Evolutionary conservation across 2,329 filamentous ascomycete species (phyloP).

Genomic region (Ceratocystis destructans): DNA sequence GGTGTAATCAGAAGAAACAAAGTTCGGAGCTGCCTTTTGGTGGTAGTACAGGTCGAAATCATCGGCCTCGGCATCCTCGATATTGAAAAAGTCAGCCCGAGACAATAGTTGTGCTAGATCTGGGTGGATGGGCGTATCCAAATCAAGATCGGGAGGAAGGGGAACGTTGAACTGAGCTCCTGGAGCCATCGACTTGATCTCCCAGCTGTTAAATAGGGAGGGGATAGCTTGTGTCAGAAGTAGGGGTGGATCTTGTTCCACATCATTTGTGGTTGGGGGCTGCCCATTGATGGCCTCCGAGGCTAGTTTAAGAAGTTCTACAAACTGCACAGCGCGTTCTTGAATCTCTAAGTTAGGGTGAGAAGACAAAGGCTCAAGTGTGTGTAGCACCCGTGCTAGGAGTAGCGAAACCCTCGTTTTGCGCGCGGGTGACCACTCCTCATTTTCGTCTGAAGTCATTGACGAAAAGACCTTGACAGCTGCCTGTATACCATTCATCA

Average conservation of each 20-base stretch:
- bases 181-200: slow-evolving; percentile 78
- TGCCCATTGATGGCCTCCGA: slow-evolving; percentile 65
- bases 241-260: slow-evolving; percentile 56
- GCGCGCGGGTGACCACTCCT: slow-evolving; percentile 56
- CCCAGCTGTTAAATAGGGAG: slow-evolving; percentile 69
- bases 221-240: slow-evolving; percentile 85
- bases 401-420: slow-evolving; percentile 64
- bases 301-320: slow-evolving; percentile 76
- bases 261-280: slow-evolving; percentile 39
- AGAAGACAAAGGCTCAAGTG: slow-evolving; percentile 61
- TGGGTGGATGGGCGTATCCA: slow-evolving; percentile 70
- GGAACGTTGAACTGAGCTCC: slow-evolving; percentile 80
- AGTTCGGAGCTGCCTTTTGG: slow-evolving; percentile 38
- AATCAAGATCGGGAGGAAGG: slow-evolving; percentile 57
- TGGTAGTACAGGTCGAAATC: slow-evolving; percentile 57
- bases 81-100: slow-evolving; percentile 36
- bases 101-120: slow-evolving; percentile 56
- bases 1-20: slow-evolving; percentile 34
- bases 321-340: slow-evolving; percentile 82
- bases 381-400: slow-evolving; percentile 68
- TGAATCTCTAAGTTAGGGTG: slow-evolving; percentile 90
- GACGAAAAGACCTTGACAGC: slow-evolving; percentile 71
- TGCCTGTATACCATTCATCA: slow-evolving; percentile 73
- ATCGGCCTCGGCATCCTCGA: slow-evolving; percentile 42
- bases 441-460: slow-evolving; percentile 50